These are phyloP conservation scores for Lepidium campestre DNA, from an alignment of 441 rosid species.

Conservation along the genomic window DNA sequence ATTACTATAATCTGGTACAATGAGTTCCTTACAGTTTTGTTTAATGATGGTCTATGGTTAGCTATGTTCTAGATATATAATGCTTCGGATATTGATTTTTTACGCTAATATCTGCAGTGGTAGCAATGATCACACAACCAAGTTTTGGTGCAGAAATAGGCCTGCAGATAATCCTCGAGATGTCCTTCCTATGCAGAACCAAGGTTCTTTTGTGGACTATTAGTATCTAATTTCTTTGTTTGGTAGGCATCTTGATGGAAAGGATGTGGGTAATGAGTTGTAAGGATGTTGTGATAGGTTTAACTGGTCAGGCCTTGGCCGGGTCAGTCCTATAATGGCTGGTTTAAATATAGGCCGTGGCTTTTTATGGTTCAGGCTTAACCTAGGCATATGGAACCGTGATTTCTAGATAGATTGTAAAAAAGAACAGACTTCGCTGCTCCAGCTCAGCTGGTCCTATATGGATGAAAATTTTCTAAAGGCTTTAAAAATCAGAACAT, in stretches of 20 bases:
- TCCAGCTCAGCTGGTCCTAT: neutral
- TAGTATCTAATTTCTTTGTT: neutral
- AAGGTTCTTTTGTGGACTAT: constrained; percentile 40
- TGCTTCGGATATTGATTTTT: constrained; percentile 14
- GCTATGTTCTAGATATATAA: neutral
- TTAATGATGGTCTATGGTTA: neutral
- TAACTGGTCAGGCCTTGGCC: neutral
- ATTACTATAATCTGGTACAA: neutral
- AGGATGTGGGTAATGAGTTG: neutral
- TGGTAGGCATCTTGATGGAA: neutral
- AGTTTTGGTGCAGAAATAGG: constrained; percentile 98
- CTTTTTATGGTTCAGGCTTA: neutral
- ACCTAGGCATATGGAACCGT: neutral
- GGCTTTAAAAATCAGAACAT: neutral
- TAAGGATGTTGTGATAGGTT: constrained; percentile 10
- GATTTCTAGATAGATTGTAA: neutral
- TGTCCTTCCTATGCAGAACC: constrained; percentile 70
- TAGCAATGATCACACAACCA: constrained; percentile 91
- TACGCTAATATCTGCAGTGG: constrained; percentile 65
- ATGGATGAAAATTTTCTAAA: neutral
- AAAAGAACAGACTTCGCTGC: neutral
- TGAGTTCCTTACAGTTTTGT: neutral
- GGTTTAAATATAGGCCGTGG: neutral
- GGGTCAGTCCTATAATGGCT: neutral
- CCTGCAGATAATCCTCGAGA: constrained; percentile 93